phyloP scores from a whole-genome alignment of 1,139 yeast species.

The Debaryomyces psychrophilus region DNA sequence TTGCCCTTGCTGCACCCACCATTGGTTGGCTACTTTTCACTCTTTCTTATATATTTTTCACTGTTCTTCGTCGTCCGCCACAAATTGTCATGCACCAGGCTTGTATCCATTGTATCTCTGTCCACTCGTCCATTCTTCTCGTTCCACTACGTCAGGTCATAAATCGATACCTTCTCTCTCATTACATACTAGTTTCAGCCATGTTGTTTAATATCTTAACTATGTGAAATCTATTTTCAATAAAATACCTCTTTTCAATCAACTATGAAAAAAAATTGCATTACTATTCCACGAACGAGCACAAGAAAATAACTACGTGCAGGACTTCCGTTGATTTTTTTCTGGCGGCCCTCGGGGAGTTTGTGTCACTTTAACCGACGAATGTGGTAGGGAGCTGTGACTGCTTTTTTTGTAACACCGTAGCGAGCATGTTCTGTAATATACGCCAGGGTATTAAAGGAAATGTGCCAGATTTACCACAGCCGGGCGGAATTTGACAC shows the following conservation, averaged over 20 bases:
- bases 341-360: background rate
- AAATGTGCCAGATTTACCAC: too few species aligned
- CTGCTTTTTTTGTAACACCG: slow-evolving; percentile 16
- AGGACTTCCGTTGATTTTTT: slow-evolving; percentile 6
- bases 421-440: background rate
- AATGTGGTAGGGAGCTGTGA: slow-evolving; percentile 15
- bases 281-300: slow-evolving; percentile 6
- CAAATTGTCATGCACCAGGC: background rate
- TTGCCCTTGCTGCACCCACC: background rate
- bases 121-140: background rate
- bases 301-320: slow-evolving; percentile 3
- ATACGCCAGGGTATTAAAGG: too few species aligned
- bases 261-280: slow-evolving; percentile 10
- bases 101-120: background rate
- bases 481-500: too few species aligned
- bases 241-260: slow-evolving; percentile 3
- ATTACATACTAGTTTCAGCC: slow-evolving; percentile 53
- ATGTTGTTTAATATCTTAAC: slow-evolving; percentile 28
- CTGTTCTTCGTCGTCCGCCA: background rate
- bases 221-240: slow-evolving; percentile 7
- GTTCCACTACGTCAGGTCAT: background rate
- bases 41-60: background rate
- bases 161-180: background rate
- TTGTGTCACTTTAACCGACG: slow-evolving; percentile 1
- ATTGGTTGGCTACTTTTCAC: background rate